A percentile compares a stretch with the other conserved stretches of the same genome.
These are phyloP conservation scores for Striga hermonthica DNA, from an alignment of 305 asterid genomes.

Conservation along the genomic window DNA sequence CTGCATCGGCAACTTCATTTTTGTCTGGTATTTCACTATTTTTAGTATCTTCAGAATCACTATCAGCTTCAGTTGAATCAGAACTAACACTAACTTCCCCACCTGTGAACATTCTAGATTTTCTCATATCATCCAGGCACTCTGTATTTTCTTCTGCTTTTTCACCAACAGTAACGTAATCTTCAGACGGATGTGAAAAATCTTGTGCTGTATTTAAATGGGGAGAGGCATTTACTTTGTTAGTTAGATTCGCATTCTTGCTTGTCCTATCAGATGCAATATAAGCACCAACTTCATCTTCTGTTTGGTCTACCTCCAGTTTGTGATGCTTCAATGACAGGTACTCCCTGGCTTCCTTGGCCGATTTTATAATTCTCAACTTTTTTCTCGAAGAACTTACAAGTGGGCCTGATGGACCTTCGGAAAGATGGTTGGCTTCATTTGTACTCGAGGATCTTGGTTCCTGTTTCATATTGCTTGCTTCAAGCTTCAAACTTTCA, in stretches of 20 bases:
- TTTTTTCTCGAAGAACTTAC: slow-evolving; percentile 37
- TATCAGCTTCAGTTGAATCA: slow-evolving; percentile 20
- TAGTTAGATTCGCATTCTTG: slow-evolving; percentile 35
- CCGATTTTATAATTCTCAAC: slow-evolving; percentile 67
- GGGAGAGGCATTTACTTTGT: slow-evolving; percentile 27
- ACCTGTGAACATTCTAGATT: slow-evolving; percentile 32
- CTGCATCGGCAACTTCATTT: slow-evolving; percentile 34
- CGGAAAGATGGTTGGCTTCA: slow-evolving; percentile 33
- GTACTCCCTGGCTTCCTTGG: slow-evolving; percentile 85
- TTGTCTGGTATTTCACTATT: slow-evolving; percentile 28
- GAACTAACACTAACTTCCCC: slow-evolving; percentile 32
- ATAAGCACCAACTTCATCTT: slow-evolving; percentile 30
- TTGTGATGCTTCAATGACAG: slow-evolving; percentile 53
- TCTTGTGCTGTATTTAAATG: slow-evolving; percentile 27
- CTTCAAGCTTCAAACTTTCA: slow-evolving; percentile 31
- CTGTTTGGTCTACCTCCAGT: slow-evolving; percentile 38
- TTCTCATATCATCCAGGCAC: slow-evolving; percentile 30
- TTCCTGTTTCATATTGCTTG: slow-evolving; percentile 28
- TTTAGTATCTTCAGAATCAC: slow-evolving; percentile 33
- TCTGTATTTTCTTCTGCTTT: slow-evolving; percentile 34
- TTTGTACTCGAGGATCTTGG: slow-evolving; percentile 32
- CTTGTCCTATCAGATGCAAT: slow-evolving; percentile 28
- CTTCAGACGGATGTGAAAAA: slow-evolving; percentile 28
- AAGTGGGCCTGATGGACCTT: slow-evolving; percentile 29
- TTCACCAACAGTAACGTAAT: slow-evolving; percentile 29